A percentile compares a stretch with the other conserved stretches of the same genome.
phyloP scores from a whole-genome alignment of 495 filamentous ascomycete genomes.

The Penicillium mononematosum region DNA sequence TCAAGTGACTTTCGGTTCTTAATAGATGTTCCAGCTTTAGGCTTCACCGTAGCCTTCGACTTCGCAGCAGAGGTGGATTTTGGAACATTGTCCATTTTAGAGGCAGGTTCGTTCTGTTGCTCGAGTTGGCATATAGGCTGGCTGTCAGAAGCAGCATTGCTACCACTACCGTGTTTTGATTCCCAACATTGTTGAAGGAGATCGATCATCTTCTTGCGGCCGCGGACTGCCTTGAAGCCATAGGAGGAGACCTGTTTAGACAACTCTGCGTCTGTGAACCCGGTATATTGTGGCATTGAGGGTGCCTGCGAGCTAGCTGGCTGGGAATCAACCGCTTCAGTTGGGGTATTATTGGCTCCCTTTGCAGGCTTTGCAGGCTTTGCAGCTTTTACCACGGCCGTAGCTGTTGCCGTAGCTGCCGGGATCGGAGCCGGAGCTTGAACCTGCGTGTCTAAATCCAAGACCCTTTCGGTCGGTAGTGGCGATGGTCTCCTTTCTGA shows the following conservation, averaged over 20 bases:
- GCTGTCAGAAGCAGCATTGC: background rate
- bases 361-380: background rate
- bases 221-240: conserved; percentile 74
- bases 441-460: background rate
- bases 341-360: background rate
- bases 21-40: conserved; percentile 8
- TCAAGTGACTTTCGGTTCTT: background rate
- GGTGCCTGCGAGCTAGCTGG: conserved; percentile 13
- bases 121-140: conserved; percentile 1
- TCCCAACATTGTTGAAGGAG: conserved; percentile 74
- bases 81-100: background rate
- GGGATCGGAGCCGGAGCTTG: background rate
- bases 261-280: conserved; percentile 63
- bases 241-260: conserved; percentile 60
- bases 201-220: conserved; percentile 67
- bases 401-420: background rate
- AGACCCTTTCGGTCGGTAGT: background rate
- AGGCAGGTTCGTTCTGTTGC: background rate
- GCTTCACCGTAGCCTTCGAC: conserved; percentile 4
- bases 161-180: conserved; percentile 38
- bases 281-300: conserved; percentile 59
- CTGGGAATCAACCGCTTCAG: background rate
- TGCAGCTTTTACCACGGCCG: background rate
- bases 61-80: background rate
- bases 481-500: background rate